Base-by-base conservation (phyloP, 176 grass and related monocot genomes). In the Zoysia japonica region DNA sequence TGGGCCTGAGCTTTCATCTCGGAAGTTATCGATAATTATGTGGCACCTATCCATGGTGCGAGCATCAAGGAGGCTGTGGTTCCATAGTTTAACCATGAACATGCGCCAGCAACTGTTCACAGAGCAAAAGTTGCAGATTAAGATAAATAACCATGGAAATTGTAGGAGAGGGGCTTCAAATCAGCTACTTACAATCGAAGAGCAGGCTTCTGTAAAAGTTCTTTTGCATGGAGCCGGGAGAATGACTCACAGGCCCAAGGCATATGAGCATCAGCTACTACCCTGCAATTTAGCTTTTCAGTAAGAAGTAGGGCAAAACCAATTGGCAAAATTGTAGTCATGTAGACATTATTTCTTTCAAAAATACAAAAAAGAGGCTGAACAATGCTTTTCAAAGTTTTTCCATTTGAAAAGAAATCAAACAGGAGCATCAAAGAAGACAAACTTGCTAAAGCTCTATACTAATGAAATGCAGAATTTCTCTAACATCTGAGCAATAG, bases 41-140 rank as follows among this genome's bases (percentile, higher is more conserved):
- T 78, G 89, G 77, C 92, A 99, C 10, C 78, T 84, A 61, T 96
- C 84, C 90, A 99, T 95, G 43, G 90, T 75, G 4, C 86, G 90
- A 6, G 88, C 90, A 80, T 99, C 96, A 71, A 99, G 82, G 37
- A 99, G 84, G 72, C 82, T 96, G 75, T 99, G 96, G 77, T 99
- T 99, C 90, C 96, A 99, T 36, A 99, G 88, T 88, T 99, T 99
- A 70, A 96, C 88, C 92, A 99, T 99, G 71, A 99, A 87, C 60
- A 93, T 79, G 57, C 84, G 91, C 92, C 96, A 99, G 35, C 88
- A 78, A 92, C 96, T 99, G 82, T 70, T 75, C 50, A 79, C 59
- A 2, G 53, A 78, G 17, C 5, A 7, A 82, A 71, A 76, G 49
- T 74, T 72, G 8, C 16, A 67, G 65, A 59, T 61, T 37, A 76